Evolutionary conservation across 148 eudicot genomes (phyloP).

Genomic region (Rhododendron williamsianum): DNA sequence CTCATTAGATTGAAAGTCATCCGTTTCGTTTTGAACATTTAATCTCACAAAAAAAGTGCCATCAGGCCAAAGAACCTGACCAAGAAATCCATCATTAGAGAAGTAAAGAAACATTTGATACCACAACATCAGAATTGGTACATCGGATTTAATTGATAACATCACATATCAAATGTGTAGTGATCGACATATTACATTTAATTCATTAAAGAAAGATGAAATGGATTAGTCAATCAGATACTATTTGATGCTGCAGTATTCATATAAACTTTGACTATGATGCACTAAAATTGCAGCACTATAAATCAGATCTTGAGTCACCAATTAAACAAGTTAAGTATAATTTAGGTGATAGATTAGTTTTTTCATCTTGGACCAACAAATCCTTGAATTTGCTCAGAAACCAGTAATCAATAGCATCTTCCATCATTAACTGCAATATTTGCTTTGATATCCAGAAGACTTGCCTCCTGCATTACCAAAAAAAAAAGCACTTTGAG

Average conservation of each 20-base stretch:
- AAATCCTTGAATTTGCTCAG: slow-evolving; percentile 81
- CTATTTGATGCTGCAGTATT: not conserved
- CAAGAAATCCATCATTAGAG: slow-evolving; percentile 3
- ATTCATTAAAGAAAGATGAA: not conserved
- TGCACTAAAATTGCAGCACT: slow-evolving; percentile 2
- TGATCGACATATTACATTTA: not conserved
- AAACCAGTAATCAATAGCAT: slow-evolving; percentile 96
- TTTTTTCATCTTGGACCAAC: slow-evolving; percentile 81
- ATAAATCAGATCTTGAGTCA: not conserved
- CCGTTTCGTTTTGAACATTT: slow-evolving; percentile 25
- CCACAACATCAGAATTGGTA: not conserved
- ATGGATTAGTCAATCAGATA: not conserved
- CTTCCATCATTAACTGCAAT: slow-evolving; percentile 92
- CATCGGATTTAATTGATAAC: not conserved
- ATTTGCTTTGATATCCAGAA: slow-evolving; percentile 99
- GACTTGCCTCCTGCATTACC: slow-evolving; percentile 74
- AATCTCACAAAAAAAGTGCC: slow-evolving; percentile 72
- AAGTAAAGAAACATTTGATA: slow-evolving; percentile 4
- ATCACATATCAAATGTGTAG: not conserved
- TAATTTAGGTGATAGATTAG: slow-evolving; percentile 1
- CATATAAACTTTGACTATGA: not conserved
- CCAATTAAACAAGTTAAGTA: not conserved
- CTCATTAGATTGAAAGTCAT: slow-evolving; percentile 33
- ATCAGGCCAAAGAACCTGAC: slow-evolving; percentile 85
- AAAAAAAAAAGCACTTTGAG: slow-evolving; percentile 6